Base-by-base conservation (phyloP, 352 stramenopile genomes). In the Phytophthora capsici region DNA sequence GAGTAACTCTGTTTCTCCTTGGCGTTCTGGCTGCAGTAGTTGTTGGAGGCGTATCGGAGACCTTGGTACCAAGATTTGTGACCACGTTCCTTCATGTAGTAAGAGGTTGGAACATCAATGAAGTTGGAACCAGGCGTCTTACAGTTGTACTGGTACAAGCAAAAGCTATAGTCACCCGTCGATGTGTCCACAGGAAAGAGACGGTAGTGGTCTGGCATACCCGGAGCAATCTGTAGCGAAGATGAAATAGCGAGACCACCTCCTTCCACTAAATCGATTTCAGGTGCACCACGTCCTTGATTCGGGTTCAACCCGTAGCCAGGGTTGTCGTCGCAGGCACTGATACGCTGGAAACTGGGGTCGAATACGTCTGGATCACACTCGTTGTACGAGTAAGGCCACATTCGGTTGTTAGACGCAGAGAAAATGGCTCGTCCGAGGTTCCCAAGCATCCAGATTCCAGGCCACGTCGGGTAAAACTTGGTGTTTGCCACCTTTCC, bases 201-300 rank as follows among this genome's bases (percentile, higher is more conserved):
- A 2, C 81, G 81, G 17, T 81, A 88, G 36, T 88, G 63, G 1
- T 73, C 58, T 0, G 84, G 84, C 73, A 89, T 89, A 10, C 84
- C 88, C 0, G 86, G 86, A 0, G 69, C 74, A 20, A 98, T 82
- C 68, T 98, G 94, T 2, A 97, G 75, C 23, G 92, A 97, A 38
- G 88, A 91, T 10, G 90, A 98, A 66, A 97, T 93, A 7, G 82
- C 74, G 6, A 68, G 66, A 12, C 90, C 79, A 8, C 71, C 70
- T 70, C 89, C 84, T 97, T 96, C 94, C 10, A 98, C 76, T n/a
- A 98, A 77, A 71, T 98, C 93, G 69, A 98, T 98, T 61, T 98
- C 94, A 2, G 94, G 94, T 23, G 92, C 86, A 10, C 94, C n/a
- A n/a, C n/a, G n/a, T n/a, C n/a, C n/a, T n/a, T n/a, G n/a, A n/a